Evolutionary conservation across 2,329 filamentous ascomycete genomes (phyloP).

Genomic region (Phaeosphaeriaceae sp.): DNA sequence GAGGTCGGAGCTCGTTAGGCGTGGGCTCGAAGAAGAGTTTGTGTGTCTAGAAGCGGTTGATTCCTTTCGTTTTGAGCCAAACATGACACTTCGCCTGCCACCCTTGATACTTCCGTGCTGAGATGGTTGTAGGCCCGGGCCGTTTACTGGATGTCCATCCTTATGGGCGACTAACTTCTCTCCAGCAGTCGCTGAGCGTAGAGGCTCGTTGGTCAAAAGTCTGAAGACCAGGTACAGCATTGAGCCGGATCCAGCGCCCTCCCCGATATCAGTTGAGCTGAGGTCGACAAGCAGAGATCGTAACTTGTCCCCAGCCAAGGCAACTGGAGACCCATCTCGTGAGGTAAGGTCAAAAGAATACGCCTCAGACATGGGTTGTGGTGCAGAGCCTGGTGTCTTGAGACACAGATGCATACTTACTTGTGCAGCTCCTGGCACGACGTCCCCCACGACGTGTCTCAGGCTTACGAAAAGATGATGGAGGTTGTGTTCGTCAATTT

Average conservation of each 20-base stretch:
- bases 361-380: constrained; percentile 78
- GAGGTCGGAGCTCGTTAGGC: constrained; percentile 30
- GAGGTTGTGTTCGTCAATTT: constrained; percentile 72
- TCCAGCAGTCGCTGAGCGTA: constrained; percentile 32
- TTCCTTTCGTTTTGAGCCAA: constrained; percentile 65
- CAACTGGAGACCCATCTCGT: constrained; percentile 71
- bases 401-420: constrained; percentile 79
- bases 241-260: constrained; percentile 67
- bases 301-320: constrained; percentile 70
- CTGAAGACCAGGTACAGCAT: constrained; percentile 86
- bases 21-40: constrained; percentile 24
- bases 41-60: constrained; percentile 34
- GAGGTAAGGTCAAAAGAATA: constrained; percentile 80
- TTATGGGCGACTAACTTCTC: constrained; percentile 36
- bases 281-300: constrained; percentile 90
- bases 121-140: constrained; percentile 34
- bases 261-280: constrained; percentile 74
- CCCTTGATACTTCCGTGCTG: constrained; percentile 48
- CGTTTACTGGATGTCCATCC: constrained; percentile 33
- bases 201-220: constrained; percentile 67
- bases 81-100: constrained; percentile 65
- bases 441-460: constrained; percentile 78
- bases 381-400: constrained; percentile 67
- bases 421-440: constrained; percentile 72
- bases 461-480: constrained; percentile 86